Evolutionary conservation across 257 asterid species (phyloP), one percentile per base, ranked within the genome.

Genomic region (Catharanthus roseus): DNA sequence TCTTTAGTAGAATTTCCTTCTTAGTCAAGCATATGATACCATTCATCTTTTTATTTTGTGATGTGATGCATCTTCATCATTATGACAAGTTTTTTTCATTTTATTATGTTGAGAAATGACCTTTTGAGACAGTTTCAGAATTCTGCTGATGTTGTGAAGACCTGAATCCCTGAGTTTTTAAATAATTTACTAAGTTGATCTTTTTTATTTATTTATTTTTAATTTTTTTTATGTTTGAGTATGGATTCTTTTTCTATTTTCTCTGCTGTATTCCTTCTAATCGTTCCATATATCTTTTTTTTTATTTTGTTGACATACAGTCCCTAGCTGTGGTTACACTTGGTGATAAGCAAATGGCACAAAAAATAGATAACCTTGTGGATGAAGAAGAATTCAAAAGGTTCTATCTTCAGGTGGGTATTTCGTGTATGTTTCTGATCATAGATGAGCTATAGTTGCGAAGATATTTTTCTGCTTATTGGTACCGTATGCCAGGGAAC

Each of bases 271-370:
- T 44, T 9, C 38, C 18, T 34, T 47, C 49, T 45, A n/a, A 10
- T 41, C 41, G 31, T 69, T 29, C 11, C 19, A 23, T 54, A 50
- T 66, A 55, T 57, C 51, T 77, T 21, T 39, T 63, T 58, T 18
- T 42, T 41, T 10, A 3, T 65, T 75, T 49, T 15, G 8, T 62
- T 73, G 66, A 69, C 72, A 75, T 57, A 60, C 75, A 91, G 96
- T 83, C 99, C 34, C 79, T 93, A 81, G 99, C 99, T 15, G 99
- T 93, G 75, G 96, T 79, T 80, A 91, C 99, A 47, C 96, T 93
- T 68, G 99, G 99, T 78, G 99, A 93, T 81, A 86, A 83, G 77
- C 84, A 91, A 71, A 93, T 93, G 99, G 97, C 99, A 44, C 99
- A 91, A 76, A 88, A 85, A 80, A 73, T 93, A 72, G 99, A 93